Conservation (phyloP, 495 filamentous ascomycete species). For the Pyrenopolyporus hunteri region DNA sequence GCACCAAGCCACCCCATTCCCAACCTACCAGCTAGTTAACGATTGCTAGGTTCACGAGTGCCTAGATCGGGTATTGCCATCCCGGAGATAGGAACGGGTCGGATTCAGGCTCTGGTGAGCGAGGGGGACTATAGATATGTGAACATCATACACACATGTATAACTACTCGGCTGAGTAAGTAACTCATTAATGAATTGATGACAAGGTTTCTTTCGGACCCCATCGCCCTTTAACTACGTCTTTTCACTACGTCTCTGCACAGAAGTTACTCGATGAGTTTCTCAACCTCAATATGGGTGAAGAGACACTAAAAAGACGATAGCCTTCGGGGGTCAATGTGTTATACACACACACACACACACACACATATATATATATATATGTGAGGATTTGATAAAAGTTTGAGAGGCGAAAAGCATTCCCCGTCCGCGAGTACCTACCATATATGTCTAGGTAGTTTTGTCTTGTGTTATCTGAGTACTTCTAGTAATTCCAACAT, state of each 20-base stretch:
- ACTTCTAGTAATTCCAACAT: too few species aligned
- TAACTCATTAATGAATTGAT: slow-evolving; percentile 37
- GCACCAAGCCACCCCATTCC: slow-evolving; percentile 19
- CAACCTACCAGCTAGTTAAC: not conserved
- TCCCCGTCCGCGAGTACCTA: not conserved
- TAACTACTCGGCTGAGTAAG: slow-evolving; percentile 23
- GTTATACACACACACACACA: too few species aligned
- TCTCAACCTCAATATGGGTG: not conserved
- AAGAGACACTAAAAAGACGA: not conserved
- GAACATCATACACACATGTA: slow-evolving; percentile 11
- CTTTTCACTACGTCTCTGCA: slow-evolving; percentile 1
- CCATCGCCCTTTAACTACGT: not conserved
- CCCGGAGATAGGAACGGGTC: slow-evolving; percentile 31
- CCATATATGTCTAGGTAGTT: too few species aligned
- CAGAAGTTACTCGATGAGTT: not conserved
- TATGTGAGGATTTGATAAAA: not conserved
- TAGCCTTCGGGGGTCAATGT: not conserved
- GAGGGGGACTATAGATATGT: not conserved
- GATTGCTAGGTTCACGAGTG: slow-evolving; percentile 35
- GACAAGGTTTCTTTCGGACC: slow-evolving; percentile 24
- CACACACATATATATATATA: too few species aligned
- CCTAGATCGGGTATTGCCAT: slow-evolving; percentile 35
- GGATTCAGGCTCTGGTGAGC: slow-evolving; percentile 1
- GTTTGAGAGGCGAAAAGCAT: not conserved
- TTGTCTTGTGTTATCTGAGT: too few species aligned